Evolutionary conservation across 495 filamentous ascomycete genomes (phyloP).

Genomic region (Achaetomiella virescens): DNA sequence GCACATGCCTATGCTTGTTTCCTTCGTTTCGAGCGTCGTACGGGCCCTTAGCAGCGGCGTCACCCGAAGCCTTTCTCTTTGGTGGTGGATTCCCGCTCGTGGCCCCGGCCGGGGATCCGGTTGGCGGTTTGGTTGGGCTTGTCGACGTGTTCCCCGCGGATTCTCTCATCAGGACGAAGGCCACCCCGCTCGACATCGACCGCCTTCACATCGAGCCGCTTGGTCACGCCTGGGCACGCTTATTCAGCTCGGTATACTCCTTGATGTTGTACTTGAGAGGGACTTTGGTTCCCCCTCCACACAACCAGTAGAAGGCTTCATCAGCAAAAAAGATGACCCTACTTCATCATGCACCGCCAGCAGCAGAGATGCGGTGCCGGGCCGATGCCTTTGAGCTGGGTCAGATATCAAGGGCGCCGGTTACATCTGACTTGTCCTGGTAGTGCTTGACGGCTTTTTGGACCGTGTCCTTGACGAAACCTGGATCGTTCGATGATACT

Average conservation of each 20-base stretch:
- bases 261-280: conserved; percentile 57
- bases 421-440: conserved; percentile 38
- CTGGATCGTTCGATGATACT: conserved; percentile 52
- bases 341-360: conserved; percentile 52
- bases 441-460: conserved; percentile 44
- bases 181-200: conserved; percentile 62
- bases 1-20: conserved; percentile 18
- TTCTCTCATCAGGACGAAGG: conserved; percentile 53
- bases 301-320: conserved; percentile 65
- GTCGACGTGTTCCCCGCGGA: background rate
- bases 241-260: conserved; percentile 55
- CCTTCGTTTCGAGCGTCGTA: conserved; percentile 30
- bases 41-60: conserved; percentile 13
- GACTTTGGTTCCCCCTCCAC: conserved; percentile 37
- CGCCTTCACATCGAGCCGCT: conserved; percentile 48
- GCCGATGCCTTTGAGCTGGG: conserved; percentile 56
- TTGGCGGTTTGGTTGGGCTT: conserved; percentile 5
- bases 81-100: conserved; percentile 9
- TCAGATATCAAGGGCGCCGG: conserved; percentile 46
- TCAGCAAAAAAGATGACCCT: conserved; percentile 70
- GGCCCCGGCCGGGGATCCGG: background rate
- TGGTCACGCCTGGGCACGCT: conserved; percentile 39
- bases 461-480: conserved; percentile 39
- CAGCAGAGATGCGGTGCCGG: conserved; percentile 65
- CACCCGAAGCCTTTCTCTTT: conserved; percentile 32